Base-by-base conservation (phyloP, 805 yeast species). In the Nadsonia fulvescens region DNA sequence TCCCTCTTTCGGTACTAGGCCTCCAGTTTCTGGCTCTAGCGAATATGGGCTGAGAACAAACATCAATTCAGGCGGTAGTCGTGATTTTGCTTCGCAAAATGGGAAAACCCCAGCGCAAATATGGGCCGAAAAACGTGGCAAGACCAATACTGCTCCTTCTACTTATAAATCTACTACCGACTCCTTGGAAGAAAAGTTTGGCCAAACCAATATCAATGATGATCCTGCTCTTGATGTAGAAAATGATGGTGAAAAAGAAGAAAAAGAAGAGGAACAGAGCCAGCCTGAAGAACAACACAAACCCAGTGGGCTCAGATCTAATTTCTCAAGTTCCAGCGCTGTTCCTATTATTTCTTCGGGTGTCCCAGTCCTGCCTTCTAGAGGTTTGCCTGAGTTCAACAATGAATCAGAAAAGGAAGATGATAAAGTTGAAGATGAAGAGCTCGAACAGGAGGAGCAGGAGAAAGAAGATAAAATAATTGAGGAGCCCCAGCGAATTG, bases 31-130 rank as follows among this genome's bases (percentile, higher is more conserved):
- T 33, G 59, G 60, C 13, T 30, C 54, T 4, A 42, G 45, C 11
- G 27, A 12, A 20, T 22, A 10, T 28, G 27, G 23, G 17, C 37
- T 14, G 25, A 29, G 18, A 34, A 36, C 14, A 23, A 22, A 12
- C 13, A 38, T 8, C 40, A 41, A 8, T 37, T 37, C 35, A 28
- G 86, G 79, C 20, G 53, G 69, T 25, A 59, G 66, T 15, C 60
- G 67, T 45, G 51, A 51, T 39, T 73, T 65, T 46, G 89, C 66
- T 34, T 54, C 72, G 28, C 64, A 64, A 34, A 65, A 61, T 33
- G 94, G 93, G 33, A 77, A 79, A 50, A 76, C 93, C 5, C 94
- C 95, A 13, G 94, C 94, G 15, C 94, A 82, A 53, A 42, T 78
- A 15, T 82, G 95, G 95, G 95, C 94, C 13, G 94, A 76, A 46